Evolutionary conservation across 2,329 filamentous ascomycete genomes (phyloP).

Genomic region (Hymenoscyphus fraxineus): DNA sequence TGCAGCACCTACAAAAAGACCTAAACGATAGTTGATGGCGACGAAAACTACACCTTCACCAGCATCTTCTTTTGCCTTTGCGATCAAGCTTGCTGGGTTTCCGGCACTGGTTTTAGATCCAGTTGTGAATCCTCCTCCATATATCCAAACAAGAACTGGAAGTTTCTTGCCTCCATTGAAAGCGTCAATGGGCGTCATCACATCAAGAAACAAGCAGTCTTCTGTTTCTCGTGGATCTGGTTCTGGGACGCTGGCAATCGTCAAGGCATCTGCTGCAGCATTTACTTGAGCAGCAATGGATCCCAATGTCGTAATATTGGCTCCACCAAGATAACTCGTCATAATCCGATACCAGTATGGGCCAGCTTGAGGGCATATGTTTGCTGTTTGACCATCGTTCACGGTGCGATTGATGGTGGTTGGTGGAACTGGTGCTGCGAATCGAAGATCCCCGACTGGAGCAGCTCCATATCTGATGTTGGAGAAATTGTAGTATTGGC

Average conservation of each 20-base stretch:
- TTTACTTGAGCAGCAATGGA: constrained; percentile 11
- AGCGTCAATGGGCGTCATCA: constrained; percentile 40
- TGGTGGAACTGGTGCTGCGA: constrained; percentile 38
- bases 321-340: constrained; percentile 17
- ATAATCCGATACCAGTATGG: constrained; percentile 29
- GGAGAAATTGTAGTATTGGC: constrained; percentile 33
- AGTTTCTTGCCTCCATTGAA: constrained; percentile 10
- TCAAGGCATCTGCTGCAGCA: constrained; percentile 3
- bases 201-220: constrained; percentile 46
- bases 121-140: constrained; percentile 45
- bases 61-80: constrained; percentile 26
- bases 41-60: constrained; percentile 39
- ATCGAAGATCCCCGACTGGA: constrained; percentile 40
- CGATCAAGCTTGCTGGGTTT: constrained; percentile 40
- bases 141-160: constrained; percentile 49
- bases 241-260: constrained; percentile 13
- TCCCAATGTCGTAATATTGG: constrained; percentile 9
- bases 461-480: constrained; percentile 43
- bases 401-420: constrained; percentile 30
- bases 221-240: constrained; percentile 31
- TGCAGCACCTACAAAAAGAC: constrained; percentile 30
- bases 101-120: constrained; percentile 39
- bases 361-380: constrained; percentile 37
- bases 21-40: constrained; percentile 37
- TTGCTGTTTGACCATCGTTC: constrained; percentile 31